Conservation (phyloP, 2,329 filamentous ascomycete genomes). For the Cladophialophora bantiana region DNA sequence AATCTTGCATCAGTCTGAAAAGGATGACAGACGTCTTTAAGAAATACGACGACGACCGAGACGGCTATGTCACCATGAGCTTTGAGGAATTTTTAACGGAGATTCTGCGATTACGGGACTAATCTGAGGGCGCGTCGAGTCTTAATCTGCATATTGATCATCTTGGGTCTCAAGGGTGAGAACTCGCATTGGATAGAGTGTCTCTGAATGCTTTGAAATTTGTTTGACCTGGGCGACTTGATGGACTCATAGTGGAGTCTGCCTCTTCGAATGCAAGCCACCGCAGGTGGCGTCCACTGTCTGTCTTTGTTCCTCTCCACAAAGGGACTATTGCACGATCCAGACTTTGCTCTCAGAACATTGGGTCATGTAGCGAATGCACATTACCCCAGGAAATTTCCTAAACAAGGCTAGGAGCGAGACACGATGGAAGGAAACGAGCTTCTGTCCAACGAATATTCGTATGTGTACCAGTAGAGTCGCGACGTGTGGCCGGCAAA, state of each 20-base stretch:
- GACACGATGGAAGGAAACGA: conserved; percentile 3
- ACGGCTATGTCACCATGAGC: conserved; percentile 86
- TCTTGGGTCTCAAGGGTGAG: not conserved
- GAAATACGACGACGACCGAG: conserved; percentile 95
- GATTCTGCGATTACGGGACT: conserved; percentile 40
- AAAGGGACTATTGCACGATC: not conserved
- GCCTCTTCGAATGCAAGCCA: not conserved
- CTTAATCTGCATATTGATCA: not conserved
- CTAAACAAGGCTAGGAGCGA: not conserved
- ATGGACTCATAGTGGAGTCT: not conserved
- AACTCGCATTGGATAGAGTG: not conserved
- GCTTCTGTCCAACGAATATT: not conserved
- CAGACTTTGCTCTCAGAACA: not conserved
- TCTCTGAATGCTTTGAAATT: not conserved
- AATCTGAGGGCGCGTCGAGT: conserved; percentile 2
- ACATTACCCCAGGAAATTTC: not conserved
- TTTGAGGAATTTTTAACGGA: conserved; percentile 79
- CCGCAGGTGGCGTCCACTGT: not conserved
- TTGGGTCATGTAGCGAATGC: not conserved
- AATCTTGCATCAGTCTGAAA: conserved; percentile 95
- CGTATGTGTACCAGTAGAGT: not conserved
- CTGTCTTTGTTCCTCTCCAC: not conserved
- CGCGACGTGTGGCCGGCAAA: not conserved
- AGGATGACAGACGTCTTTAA: conserved; percentile 99
- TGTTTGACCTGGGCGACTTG: not conserved